Conservation (phyloP, 169 alveolate species). For the Cryptosporidium sp. region DNA sequence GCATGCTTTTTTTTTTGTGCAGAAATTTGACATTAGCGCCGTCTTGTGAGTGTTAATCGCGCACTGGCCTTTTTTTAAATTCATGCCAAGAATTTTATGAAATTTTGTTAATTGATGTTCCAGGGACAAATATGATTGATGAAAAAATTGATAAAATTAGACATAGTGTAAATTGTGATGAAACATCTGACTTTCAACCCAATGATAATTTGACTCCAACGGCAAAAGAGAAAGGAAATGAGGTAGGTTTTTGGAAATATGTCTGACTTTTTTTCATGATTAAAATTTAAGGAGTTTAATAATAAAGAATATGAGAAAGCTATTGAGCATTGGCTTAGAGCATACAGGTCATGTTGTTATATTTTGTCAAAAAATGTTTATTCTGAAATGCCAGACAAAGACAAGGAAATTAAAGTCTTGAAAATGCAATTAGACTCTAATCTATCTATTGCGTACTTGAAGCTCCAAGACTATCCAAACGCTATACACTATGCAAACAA, state of each 20-base stretch:
- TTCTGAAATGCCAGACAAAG: slow-evolving; percentile 42
- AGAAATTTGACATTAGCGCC: slow-evolving; percentile 46
- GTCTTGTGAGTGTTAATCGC: slow-evolving; percentile 66
- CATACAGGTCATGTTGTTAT: slow-evolving; percentile 68
- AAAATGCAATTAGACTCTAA: slow-evolving; percentile 66
- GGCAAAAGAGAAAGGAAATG: slow-evolving; percentile 71
- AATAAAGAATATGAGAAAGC: slow-evolving; percentile 63
- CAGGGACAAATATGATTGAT: not conserved
- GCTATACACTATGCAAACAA: slow-evolving; percentile 50
- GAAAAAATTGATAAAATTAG: not conserved
- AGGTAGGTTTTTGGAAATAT: slow-evolving; percentile 19
- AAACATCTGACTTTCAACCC: not conserved
- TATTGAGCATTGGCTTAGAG: slow-evolving; percentile 73
- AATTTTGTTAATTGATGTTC: not conserved
- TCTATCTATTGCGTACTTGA: slow-evolving; percentile 50
- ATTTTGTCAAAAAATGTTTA: slow-evolving; percentile 52
- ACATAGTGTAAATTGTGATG: not conserved
- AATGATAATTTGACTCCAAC: slow-evolving; percentile 28
- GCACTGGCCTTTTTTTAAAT: slow-evolving; percentile 12
- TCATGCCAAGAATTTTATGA: not conserved
- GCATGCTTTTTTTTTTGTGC: slow-evolving; percentile 22
- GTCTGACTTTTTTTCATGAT: not conserved
- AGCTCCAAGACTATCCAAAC: slow-evolving; percentile 42
- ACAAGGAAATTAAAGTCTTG: slow-evolving; percentile 8
- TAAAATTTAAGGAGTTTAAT: slow-evolving; percentile 10